Evolutionary conservation across 2,329 filamentous ascomycete species (phyloP).

Genomic region (Botrytis fragariae): DNA sequence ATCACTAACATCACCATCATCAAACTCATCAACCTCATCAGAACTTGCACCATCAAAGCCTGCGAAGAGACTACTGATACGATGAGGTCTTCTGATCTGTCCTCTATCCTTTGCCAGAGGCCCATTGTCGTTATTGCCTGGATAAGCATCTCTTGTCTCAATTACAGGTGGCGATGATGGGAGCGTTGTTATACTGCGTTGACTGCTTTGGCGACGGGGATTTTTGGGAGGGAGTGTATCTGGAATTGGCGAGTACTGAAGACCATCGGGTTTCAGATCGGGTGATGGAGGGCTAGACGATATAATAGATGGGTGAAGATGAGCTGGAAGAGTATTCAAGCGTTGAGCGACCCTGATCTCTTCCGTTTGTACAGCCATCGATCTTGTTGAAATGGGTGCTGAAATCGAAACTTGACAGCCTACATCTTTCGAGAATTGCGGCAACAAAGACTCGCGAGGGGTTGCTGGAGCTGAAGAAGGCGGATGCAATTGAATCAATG

Average conservation of each 20-base stretch:
- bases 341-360: conserved; percentile 82
- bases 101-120: conserved; percentile 58
- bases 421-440: conserved; percentile 79
- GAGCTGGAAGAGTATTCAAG: conserved; percentile 68
- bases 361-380: conserved; percentile 74
- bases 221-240: conserved; percentile 58
- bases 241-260: conserved; percentile 51
- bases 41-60: conserved; percentile 74
- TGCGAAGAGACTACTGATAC: conserved; percentile 82
- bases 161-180: conserved; percentile 48
- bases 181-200: conserved; percentile 44
- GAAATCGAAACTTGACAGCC: conserved; percentile 72
- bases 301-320: conserved; percentile 77
- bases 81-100: conserved; percentile 63
- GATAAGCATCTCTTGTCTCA: conserved; percentile 64
- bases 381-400: conserved; percentile 41
- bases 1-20: conserved; percentile 60
- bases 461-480: conserved; percentile 81
- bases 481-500: conserved; percentile 84
- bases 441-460: conserved; percentile 68
- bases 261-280: conserved; percentile 37
- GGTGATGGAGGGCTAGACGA: conserved; percentile 59
- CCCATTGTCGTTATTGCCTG: conserved; percentile 77
- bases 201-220: conserved; percentile 53
- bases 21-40: conserved; percentile 63